phyloP scores from a whole-genome alignment of 2,329 filamentous ascomycete genomes.

The Xylaria hypoxylon region DNA sequence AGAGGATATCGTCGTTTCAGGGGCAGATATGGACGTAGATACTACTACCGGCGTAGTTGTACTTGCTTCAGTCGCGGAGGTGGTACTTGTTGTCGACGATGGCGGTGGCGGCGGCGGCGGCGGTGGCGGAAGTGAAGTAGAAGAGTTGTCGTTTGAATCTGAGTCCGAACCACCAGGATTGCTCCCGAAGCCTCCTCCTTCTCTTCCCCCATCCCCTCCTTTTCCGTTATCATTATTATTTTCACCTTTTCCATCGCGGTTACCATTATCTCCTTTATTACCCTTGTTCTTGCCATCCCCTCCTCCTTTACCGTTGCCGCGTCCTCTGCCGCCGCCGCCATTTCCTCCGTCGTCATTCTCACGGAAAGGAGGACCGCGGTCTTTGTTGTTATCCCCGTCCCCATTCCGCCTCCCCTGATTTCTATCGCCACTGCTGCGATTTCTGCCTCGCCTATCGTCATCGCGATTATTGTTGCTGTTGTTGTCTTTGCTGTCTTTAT shows the following conservation, averaged over 20 bases:
- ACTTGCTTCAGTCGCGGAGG: not conserved
- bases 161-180: conserved; percentile 2
- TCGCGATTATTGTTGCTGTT: conserved; percentile 16
- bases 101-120: conserved; percentile 11
- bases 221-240: not conserved
- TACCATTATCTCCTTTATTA: not conserved
- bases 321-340: not conserved
- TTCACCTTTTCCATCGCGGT: not conserved
- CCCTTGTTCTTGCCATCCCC: too few relatives aligned
- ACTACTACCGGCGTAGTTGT: not conserved
- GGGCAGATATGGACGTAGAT: conserved; percentile 9
- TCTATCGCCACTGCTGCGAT: conserved; percentile 3
- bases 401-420: conserved; percentile 13
- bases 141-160: conserved; percentile 1
- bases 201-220: not conserved
- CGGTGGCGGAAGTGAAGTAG: conserved; percentile 8
- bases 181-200: not conserved
- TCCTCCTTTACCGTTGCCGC: too few relatives aligned
- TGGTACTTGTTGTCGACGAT: not conserved
- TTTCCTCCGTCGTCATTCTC: not conserved
- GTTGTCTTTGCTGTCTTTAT: not conserved
- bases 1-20: conserved; percentile 14
- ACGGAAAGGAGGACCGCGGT: too few relatives aligned
- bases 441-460: not conserved
- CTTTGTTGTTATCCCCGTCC: not conserved